Evolutionary conservation across 208 protist species (phyloP), one percentile per base, ranked within the genome.

Genomic region (Trypanosoma scelopori): DNA sequence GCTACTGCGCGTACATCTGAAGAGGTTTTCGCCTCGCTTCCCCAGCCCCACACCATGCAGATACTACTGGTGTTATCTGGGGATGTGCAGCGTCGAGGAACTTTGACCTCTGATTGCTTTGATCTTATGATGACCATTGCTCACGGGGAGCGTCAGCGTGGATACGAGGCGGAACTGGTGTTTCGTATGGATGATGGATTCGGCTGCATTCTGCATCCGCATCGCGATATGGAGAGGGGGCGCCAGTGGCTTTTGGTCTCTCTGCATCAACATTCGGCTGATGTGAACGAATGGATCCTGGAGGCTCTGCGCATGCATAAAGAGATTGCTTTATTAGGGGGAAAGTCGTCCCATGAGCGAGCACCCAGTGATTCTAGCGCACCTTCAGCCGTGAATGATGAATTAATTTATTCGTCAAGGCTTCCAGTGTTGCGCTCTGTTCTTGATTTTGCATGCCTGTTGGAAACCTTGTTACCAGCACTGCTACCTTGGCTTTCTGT

Each of bases 371-470:
- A 60, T 49, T 22, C 15, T 13, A 45, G 16, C 11, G 3, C 22
- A 18, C 30, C n/a, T 22, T 55, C 18, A 12, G 56, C 47, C 11
- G 23, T 12, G 18, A 62, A 4, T 51, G 46, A 55, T 41, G 42
- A 52, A 39, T 30, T 39, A n/a, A 27, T 18, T 22, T 27, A 15
- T 22, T 55, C 39, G 18, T 43, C 22, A 16, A 47, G 37, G 20
- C 25, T 22, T 27, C 50, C 64, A 30, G 58, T 50, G 18, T 49
- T 77, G 41, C 71, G 65, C 43, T 71, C 67, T 43, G 58, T 77
- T 22, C 64, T 77, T 60, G 71, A 77, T 69, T 77, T 69, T 69
- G 55, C 71, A 5, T 65, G 51, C 55, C 47, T 65, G 0, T 77
- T 77, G 56, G 64, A 77, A 23, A 3, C 16, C 5, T 42, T 77